Percentiles rank a stretch among this genome's conserved stretches.
Conservation (phyloP, 2,329 filamentous ascomycete genomes). For the Raffaelea arxii region DNA sequence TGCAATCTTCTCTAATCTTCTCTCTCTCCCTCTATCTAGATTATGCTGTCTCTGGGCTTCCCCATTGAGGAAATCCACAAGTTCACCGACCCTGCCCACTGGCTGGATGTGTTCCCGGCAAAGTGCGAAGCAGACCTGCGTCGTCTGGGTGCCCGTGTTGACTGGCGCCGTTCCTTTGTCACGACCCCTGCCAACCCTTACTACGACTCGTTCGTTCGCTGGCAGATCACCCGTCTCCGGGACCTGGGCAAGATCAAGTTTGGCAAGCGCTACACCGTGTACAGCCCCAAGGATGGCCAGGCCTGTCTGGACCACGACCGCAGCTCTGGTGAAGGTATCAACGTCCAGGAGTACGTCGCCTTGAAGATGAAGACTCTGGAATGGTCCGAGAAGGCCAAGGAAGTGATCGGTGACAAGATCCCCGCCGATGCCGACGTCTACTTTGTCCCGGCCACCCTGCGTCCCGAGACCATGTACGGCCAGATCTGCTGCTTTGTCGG, state of each 20-base stretch:
- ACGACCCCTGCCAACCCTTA: constrained; percentile 96
- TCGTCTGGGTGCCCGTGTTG: constrained; percentile 54
- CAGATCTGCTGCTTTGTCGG: constrained; percentile 94
- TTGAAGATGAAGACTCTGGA: constrained; percentile 86
- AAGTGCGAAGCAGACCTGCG: constrained; percentile 23
- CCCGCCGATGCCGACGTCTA: constrained; percentile 72
- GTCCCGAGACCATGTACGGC: constrained; percentile 98
- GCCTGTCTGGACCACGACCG: constrained; percentile 84
- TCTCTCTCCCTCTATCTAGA: constrained; percentile 31
- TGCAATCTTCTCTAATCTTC: neutral
- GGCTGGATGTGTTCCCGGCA: constrained; percentile 88
- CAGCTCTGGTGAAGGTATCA: constrained; percentile 69
- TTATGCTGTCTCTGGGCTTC: constrained; percentile 81
- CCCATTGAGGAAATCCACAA: constrained; percentile 81
- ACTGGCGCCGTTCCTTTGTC: constrained; percentile 87
- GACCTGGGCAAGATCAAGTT: constrained; percentile 89
- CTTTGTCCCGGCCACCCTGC: constrained; percentile 80
- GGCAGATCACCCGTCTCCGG: constrained; percentile 93
- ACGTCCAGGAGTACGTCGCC: constrained; percentile 84
- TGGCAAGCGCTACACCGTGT: constrained; percentile 44
- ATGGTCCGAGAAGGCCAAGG: constrained; percentile 70
- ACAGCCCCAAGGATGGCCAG: constrained; percentile 68
- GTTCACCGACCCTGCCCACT: constrained; percentile 70
- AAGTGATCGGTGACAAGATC: constrained; percentile 65
- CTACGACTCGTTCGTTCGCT: constrained; percentile 89